phyloP scores from a whole-genome alignment of 2,329 filamentous ascomycete genomes.

The Botryotinia convoluta region DNA sequence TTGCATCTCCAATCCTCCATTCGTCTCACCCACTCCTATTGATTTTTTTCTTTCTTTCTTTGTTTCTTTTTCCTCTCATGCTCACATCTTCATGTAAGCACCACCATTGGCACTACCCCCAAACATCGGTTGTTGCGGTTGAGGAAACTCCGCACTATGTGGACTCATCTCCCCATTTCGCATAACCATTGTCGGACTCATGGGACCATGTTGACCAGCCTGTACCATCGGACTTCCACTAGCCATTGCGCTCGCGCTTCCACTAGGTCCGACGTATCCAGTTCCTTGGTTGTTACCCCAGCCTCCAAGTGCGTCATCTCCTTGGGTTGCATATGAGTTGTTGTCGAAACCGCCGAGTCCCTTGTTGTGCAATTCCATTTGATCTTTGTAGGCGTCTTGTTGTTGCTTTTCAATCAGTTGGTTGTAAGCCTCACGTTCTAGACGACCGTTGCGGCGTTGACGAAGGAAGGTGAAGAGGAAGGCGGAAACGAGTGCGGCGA shows the following conservation, averaged over 20 bases:
- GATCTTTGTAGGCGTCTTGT: conserved; percentile 32
- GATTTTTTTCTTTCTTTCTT: not conserved
- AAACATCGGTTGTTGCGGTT: conserved; percentile 4
- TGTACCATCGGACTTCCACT: not conserved
- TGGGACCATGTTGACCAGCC: not conserved
- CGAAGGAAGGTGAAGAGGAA: conserved; percentile 54
- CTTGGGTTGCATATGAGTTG: conserved; percentile 26
- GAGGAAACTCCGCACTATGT: conserved; percentile 4
- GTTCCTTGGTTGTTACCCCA: conserved; percentile 29
- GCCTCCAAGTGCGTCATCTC: conserved; percentile 35
- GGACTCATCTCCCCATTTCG: not conserved
- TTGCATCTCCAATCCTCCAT: not conserved
- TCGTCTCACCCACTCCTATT: not conserved
- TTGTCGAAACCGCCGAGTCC: conserved; percentile 35
- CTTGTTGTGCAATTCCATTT: conserved; percentile 36
- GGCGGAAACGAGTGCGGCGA: conserved; percentile 43
- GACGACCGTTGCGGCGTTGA: conserved; percentile 52
- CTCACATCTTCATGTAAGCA: conserved; percentile 3
- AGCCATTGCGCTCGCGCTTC: conserved; percentile 9
- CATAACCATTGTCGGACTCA: conserved; percentile 1
- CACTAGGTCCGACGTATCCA: conserved; percentile 8
- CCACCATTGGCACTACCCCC: conserved; percentile 1
- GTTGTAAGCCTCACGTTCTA: conserved; percentile 47
- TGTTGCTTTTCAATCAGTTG: conserved; percentile 35
- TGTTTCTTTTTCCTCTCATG: not conserved